Evolutionary conservation across 306 rosid species (phyloP).

Genomic region (Quercus robur): DNA sequence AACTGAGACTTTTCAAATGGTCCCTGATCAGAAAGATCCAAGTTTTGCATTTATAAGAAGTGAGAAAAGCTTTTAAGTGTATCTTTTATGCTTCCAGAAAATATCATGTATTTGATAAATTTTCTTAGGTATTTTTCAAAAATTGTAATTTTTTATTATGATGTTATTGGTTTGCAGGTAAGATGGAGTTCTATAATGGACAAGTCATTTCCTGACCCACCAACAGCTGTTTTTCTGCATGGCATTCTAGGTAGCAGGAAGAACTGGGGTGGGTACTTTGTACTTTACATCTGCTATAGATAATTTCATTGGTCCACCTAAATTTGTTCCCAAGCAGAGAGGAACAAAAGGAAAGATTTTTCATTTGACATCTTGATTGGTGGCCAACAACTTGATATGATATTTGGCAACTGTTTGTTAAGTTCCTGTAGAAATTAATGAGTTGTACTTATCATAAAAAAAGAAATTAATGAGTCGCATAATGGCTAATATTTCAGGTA

Average conservation of each 20-base stretch:
- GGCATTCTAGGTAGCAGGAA: conserved; percentile 91
- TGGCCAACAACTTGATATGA: neutral
- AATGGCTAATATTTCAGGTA: conserved; percentile 52
- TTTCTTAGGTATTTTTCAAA: neutral
- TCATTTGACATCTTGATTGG: neutral
- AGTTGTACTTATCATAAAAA: neutral
- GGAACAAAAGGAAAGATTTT: neutral
- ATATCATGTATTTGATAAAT: neutral
- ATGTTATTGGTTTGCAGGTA: conserved; percentile 46
- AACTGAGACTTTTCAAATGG: neutral
- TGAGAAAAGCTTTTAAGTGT: neutral
- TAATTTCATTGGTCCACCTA: neutral
- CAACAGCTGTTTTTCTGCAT: conserved; percentile 91
- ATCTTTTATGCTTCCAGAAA: neutral
- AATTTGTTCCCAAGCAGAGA: neutral
- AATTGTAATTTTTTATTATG: conserved; percentile 10
- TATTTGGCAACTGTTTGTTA: neutral
- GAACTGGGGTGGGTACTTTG: conserved; percentile 76
- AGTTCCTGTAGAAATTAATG: neutral
- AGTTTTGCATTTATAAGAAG: neutral
- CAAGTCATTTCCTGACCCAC: conserved; percentile 63
- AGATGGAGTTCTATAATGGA: conserved; percentile 83
- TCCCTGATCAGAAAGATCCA: neutral
- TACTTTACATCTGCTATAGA: neutral
- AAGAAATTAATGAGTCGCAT: neutral